phyloP scores from a whole-genome alignment of 768 basidiomycete genomes.

The Termitomyces heimii region DNA sequence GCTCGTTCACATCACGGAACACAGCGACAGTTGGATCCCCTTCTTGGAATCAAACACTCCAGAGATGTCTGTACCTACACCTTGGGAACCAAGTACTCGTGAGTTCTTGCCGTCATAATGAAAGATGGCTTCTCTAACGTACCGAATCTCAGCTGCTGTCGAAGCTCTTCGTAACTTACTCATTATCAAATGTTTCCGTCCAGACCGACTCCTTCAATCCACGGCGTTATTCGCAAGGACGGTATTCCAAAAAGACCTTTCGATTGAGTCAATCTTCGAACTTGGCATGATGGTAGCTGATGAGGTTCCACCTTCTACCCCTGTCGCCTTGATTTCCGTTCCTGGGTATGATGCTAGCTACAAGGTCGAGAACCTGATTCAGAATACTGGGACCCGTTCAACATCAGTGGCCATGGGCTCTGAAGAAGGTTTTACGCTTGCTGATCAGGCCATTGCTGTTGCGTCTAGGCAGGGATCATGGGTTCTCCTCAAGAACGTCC shows the following conservation, averaged over 20 bases:
- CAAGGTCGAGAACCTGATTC: constrained; percentile 83
- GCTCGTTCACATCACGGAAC: constrained; percentile 49
- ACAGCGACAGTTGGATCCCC: constrained; percentile 61
- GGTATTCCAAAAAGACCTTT: constrained; percentile 80
- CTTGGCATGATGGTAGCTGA: constrained; percentile 71
- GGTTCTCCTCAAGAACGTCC: constrained; percentile 97
- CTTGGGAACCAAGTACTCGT: constrained; percentile 80
- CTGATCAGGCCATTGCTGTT: constrained; percentile 91
- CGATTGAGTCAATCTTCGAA: constrained; percentile 67
- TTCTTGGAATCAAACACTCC: constrained; percentile 67
- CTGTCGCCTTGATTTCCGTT: constrained; percentile 87
- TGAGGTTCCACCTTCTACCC: constrained; percentile 77
- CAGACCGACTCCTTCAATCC: constrained; percentile 86
- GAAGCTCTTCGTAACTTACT: constrained; percentile 73
- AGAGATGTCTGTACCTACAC: constrained; percentile 63
- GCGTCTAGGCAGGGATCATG: constrained; percentile 92
- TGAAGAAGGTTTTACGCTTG: constrained; percentile 92
- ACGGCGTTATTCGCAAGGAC: constrained; percentile 67
- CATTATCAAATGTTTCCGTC: constrained; percentile 86
- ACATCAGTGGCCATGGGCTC: constrained; percentile 97
- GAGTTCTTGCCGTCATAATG: constrained; percentile 26
- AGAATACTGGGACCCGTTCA: constrained; percentile 70
- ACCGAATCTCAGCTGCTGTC: constrained; percentile 46
- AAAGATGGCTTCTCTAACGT: constrained; percentile 3
- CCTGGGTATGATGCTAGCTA: constrained; percentile 99